Evolutionary conservation across 2,329 filamentous ascomycete genomes (phyloP), one percentile per base, ranked within the genome.

Genomic region (Nemania sp.): DNA sequence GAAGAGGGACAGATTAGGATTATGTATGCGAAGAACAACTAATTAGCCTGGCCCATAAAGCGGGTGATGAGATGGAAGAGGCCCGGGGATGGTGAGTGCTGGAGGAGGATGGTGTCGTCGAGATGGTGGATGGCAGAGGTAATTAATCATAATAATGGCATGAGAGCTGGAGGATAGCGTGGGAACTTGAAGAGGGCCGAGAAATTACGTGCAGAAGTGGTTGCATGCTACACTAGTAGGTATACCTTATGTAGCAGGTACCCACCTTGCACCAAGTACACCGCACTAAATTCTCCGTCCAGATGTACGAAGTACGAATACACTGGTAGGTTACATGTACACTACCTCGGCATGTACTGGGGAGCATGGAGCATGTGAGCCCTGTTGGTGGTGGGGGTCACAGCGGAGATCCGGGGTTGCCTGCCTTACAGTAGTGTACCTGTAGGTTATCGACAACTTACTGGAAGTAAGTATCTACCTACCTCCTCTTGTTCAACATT

Each of bases 91-190:
- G 25, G 25, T 7, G 25, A 29, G 25, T 29, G 25, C 25, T 29
- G 4, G 25, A 29, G 4, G 25, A 29, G 25, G 52, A 42, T 10
- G 35, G 32, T 15, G 35, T 10, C 20, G 25, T 10, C 25, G 48
- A 42, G 17, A 21, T 48, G 35, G 51, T 18, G 11, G 45, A 10
- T 18, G 11, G 9, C 5, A n/a, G 25, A 29, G 25, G 25, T 29
- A 29, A 7, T 29, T 29, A 7, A 29, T 29, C 25, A 29, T 29
- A 29, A 29, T 29, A 29, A 49, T 34, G n/a, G 58, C 58, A 62
- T 62, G 59, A 64, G 56, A 49, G 62, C 59, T 55, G 47, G 32
- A 35, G 59, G 62, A 64, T 64, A 52, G 52, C 39, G 47, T 53
- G 45, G 57, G 18, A 37, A n/a, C n/a, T n/a, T n/a, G 17, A 20